Conservation (phyloP, 2,329 filamentous ascomycete genomes). For the Ophidiomyces ophidiicola region DNA sequence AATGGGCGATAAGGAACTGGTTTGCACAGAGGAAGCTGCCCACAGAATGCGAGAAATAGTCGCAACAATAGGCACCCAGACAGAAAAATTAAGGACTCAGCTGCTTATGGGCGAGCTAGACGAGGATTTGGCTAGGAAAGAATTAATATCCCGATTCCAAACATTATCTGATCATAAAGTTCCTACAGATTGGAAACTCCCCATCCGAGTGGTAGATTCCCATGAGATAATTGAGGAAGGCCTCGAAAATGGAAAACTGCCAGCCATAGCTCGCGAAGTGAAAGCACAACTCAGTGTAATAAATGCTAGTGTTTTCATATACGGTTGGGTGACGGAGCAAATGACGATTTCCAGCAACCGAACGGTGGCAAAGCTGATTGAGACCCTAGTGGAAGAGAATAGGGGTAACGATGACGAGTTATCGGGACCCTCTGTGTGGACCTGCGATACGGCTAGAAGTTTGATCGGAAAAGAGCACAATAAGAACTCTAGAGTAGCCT, state of each 20-base stretch:
- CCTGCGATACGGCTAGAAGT: constrained; percentile 52
- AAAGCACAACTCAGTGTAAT: constrained; percentile 44
- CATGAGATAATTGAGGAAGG: constrained; percentile 30
- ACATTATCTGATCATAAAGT: constrained; percentile 43
- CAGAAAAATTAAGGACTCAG: constrained; percentile 47
- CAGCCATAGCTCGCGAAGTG: constrained; percentile 34
- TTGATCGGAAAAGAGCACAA: constrained; percentile 54
- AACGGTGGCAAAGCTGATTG: constrained; percentile 54
- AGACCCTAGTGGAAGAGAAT: constrained; percentile 44
- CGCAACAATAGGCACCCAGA: constrained; percentile 48
- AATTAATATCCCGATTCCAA: constrained; percentile 30
- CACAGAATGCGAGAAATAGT: constrained; percentile 56
- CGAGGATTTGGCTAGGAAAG: constrained; percentile 22
- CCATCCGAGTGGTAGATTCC: constrained; percentile 45
- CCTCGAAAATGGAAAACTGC: constrained; percentile 32
- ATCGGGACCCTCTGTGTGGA: constrained; percentile 50
- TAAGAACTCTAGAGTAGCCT: too few relatives aligned
- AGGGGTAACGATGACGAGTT: constrained; percentile 38
- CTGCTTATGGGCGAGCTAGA: constrained; percentile 44
- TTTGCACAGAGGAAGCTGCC: constrained; percentile 56
- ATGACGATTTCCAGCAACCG: constrained; percentile 63
- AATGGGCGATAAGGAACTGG: constrained; percentile 43
- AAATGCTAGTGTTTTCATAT: constrained; percentile 58
- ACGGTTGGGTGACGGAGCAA: constrained; percentile 52
- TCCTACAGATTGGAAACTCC: constrained; percentile 46